These are phyloP conservation scores for Austroboletus niveus DNA, from an alignment of 1,284 basidiomycete species.

Conservation along the genomic window DNA sequence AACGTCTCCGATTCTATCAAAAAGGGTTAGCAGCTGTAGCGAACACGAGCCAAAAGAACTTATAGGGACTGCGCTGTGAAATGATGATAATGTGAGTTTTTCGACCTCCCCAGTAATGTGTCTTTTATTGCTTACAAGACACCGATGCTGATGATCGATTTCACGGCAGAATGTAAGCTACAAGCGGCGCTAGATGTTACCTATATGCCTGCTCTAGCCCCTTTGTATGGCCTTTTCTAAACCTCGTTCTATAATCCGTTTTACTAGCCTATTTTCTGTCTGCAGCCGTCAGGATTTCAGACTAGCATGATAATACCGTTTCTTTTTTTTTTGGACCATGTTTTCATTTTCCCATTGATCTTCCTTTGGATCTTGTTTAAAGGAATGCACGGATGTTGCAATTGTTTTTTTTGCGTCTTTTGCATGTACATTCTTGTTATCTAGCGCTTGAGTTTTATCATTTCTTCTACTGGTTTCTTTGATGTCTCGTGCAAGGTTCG, in stretches of 20 bases:
- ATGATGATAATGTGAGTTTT: background rate
- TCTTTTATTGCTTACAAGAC: too few relatives aligned
- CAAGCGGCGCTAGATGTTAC: too few relatives aligned
- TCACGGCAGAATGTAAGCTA: too few relatives aligned
- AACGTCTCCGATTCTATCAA: slow-evolving; percentile 51
- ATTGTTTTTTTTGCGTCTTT: too few relatives aligned
- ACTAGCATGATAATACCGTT: slow-evolving; percentile 14
- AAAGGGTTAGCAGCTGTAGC: slow-evolving; percentile 43
- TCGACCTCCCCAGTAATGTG: background rate
- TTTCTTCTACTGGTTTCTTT: too few relatives aligned
- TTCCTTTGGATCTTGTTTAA: too few relatives aligned
- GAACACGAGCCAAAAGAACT: background rate
- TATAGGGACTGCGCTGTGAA: slow-evolving; percentile 1
- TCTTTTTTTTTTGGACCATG: background rate
- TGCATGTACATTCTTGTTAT: too few relatives aligned
- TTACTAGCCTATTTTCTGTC: background rate
- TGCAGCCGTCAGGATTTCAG: slow-evolving; percentile 6
- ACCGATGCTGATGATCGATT: too few relatives aligned
- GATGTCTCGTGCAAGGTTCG: too few relatives aligned
- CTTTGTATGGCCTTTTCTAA: background rate
- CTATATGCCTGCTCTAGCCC: background rate
- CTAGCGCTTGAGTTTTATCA: too few relatives aligned
- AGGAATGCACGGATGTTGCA: too few relatives aligned
- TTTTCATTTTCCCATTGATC: background rate
- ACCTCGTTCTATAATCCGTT: too few relatives aligned